Evolutionary conservation across 2,329 filamentous ascomycete genomes (phyloP).

Genomic region (Aphanoascus verrucosus): DNA sequence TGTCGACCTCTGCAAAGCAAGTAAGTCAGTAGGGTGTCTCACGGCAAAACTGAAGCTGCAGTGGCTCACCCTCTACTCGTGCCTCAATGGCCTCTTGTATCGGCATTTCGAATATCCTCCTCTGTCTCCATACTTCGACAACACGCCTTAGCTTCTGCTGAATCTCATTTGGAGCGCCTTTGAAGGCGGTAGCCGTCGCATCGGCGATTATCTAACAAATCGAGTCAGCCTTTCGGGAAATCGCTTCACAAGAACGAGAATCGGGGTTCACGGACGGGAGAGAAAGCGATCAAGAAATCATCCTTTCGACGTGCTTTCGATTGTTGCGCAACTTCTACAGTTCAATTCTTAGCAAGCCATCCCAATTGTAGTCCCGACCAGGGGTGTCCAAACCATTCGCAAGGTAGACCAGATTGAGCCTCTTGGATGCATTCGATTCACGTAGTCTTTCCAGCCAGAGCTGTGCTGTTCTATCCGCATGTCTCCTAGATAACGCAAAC

Average conservation of each 20-base stretch:
- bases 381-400: slow-evolving; percentile 62
- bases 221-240: slow-evolving; percentile 18
- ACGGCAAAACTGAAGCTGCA: background rate
- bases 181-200: slow-evolving; percentile 81
- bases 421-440: slow-evolving; percentile 74
- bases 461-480: slow-evolving; percentile 82
- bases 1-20: slow-evolving; percentile 43
- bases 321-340: slow-evolving; percentile 82
- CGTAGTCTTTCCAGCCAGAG: slow-evolving; percentile 85
- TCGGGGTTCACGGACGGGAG: slow-evolving; percentile 47
- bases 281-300: slow-evolving; percentile 85
- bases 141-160: slow-evolving; percentile 81
- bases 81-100: slow-evolving; percentile 74
- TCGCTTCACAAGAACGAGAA: slow-evolving; percentile 16
- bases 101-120: slow-evolving; percentile 68
- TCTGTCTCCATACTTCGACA: slow-evolving; percentile 85
- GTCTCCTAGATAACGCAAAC: slow-evolving; percentile 49
- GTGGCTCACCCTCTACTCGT: slow-evolving; percentile 59
- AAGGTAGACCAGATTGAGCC: slow-evolving; percentile 84
- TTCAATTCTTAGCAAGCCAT: background rate
- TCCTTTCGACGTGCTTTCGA: slow-evolving; percentile 86
- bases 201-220: slow-evolving; percentile 63
- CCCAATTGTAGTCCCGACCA: background rate
- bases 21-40: background rate
- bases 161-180: slow-evolving; percentile 72